Percentiles rank a stretch among this genome's conserved stretches.
These are phyloP conservation scores for Saussurea involucrata DNA, from an alignment of 129 eudicot species.

Conservation along the genomic window DNA sequence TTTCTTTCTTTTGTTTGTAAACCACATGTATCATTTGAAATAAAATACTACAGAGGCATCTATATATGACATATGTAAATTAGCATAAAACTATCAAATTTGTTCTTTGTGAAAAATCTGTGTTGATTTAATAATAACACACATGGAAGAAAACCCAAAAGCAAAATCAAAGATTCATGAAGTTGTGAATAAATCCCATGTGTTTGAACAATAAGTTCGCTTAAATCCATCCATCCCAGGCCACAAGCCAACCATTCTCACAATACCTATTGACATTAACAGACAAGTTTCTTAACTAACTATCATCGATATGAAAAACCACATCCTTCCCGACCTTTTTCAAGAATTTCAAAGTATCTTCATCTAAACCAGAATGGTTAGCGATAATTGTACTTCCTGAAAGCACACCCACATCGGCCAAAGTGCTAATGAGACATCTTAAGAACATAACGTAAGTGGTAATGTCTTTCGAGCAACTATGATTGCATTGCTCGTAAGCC, in stretches of 20 bases:
- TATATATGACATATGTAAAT: too few species aligned
- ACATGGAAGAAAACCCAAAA: too few species aligned
- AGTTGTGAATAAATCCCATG: too few species aligned
- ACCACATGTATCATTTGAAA: too few species aligned
- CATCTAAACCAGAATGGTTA: conserved; percentile 31
- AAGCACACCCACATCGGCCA: conserved; percentile 11
- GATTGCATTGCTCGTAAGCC: conserved; percentile 32
- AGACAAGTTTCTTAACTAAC: conserved; percentile 18
- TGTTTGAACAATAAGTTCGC: too few species aligned
- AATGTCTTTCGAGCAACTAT: conserved; percentile 22
- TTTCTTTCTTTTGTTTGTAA: too few species aligned
- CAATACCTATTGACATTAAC: conserved; percentile 13
- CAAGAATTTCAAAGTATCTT: conserved; percentile 26
- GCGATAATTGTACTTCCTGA: conserved; percentile 24
- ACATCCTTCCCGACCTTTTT: conserved; percentile 28
- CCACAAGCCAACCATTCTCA: conserved; percentile 27
- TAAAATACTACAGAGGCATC: too few species aligned
- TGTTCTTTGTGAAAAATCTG: too few species aligned
- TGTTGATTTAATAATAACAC: too few species aligned
- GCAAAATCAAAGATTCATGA: too few species aligned
- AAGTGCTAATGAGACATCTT: conserved; percentile 12
- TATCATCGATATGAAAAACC: conserved; percentile 19
- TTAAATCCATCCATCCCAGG: conserved; percentile 31
- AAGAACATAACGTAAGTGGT: conserved; percentile 27
- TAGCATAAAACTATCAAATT: too few species aligned